A percentile compares a stretch with the other conserved stretches of the same genome.
These are phyloP conservation scores for Pholiota adiposa DNA, from an alignment of 1,284 basidiomycete genomes.

Conservation along the genomic window DNA sequence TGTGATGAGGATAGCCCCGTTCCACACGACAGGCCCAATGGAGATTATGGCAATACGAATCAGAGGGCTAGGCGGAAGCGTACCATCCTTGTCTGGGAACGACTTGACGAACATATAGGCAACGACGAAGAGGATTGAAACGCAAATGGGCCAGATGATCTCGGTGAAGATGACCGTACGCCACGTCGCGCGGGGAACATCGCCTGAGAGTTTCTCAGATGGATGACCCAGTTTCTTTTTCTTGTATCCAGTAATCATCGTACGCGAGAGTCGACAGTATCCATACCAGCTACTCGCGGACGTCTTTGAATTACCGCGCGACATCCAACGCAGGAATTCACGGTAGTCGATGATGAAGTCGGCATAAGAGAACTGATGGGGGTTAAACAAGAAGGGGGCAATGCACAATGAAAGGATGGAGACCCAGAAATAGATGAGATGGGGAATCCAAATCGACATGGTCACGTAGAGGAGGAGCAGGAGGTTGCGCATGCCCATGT, in stretches of 20 bases:
- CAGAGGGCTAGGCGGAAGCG: conserved; percentile 73
- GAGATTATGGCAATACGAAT: conserved; percentile 91
- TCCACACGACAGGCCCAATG: conserved; percentile 95
- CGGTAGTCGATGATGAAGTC: conserved; percentile 98
- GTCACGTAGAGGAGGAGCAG: conserved; percentile 89
- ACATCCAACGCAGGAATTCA: conserved; percentile 98
- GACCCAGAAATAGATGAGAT: conserved; percentile 97
- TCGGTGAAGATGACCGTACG: conserved; percentile 85
- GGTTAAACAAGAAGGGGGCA: conserved; percentile 97
- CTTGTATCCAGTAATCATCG: conserved; percentile 97
- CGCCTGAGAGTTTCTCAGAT: conserved; percentile 92
- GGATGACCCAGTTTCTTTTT: conserved; percentile 96
- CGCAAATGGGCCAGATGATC: conserved; percentile 80
- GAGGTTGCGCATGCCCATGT: conserved; percentile 94
- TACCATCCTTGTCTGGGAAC: conserved; percentile 75
- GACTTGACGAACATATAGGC: conserved; percentile 93
- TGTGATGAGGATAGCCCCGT: conserved; percentile 85
- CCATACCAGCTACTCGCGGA: conserved; percentile 99
- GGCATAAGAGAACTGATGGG: conserved; percentile 94
- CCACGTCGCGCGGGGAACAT: conserved; percentile 91
- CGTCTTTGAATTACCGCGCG: conserved; percentile 91
- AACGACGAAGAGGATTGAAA: conserved; percentile 80
- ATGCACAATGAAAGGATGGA: conserved; percentile 90
- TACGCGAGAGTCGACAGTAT: conserved; percentile 93
- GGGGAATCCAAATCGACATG: conserved; percentile 89